These are phyloP conservation scores for Hippophae gyantsensis DNA, from an alignment of 306 rosid genomes.

Conservation along the genomic window DNA sequence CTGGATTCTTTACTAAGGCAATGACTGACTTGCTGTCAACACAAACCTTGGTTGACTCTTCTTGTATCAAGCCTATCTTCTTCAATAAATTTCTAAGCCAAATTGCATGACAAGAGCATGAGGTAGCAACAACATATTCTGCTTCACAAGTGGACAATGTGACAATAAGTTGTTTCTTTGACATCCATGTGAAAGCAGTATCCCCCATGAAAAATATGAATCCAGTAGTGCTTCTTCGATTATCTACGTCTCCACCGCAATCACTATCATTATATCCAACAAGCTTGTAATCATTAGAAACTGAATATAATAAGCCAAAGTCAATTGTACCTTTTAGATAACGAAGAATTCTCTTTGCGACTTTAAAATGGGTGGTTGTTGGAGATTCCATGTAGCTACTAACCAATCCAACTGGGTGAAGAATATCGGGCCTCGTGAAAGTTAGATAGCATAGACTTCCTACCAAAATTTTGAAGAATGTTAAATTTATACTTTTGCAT, in stretches of 20 bases:
- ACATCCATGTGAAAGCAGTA: neutral
- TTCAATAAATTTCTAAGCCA: no score
- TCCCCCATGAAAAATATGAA: neutral
- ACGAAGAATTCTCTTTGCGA: neutral
- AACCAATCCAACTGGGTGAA: no score
- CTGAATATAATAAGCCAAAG: neutral
- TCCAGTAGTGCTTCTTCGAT: neutral
- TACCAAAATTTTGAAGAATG: no score
- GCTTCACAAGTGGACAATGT: no score
- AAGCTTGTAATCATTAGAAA: no score
- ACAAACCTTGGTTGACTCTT: neutral
- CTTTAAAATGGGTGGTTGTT: neutral
- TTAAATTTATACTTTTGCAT: no score
- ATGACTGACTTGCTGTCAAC: neutral
- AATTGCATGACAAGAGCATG: no score
- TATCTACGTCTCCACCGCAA: neutral
- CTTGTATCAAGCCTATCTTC: no score
- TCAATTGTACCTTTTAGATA: neutral
- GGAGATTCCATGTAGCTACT: neutral
- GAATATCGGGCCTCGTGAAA: no score
- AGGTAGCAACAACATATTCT: no score
- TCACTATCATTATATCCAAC: neutral
- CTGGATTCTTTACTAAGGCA: neutral
- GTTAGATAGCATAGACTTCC: no score
- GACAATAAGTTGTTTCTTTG: no score